Percentiles rank a stretch among this genome's conserved stretches.
These are phyloP conservation scores for Croton setiger DNA, from an alignment of 441 rosid species.

Conservation along the genomic window DNA sequence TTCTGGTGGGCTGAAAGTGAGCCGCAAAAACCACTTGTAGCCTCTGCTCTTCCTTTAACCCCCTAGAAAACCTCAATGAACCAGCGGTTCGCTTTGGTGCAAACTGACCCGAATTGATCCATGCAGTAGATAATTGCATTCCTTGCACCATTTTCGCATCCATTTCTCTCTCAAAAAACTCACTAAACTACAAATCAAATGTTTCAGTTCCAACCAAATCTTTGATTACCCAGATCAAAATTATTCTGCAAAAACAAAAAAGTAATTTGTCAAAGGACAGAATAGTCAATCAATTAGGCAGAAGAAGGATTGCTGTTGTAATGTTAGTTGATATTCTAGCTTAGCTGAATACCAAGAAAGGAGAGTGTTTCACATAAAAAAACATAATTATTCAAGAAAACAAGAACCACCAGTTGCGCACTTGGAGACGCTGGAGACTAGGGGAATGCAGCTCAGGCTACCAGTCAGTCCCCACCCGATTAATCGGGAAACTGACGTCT, in stretches of 20 bases:
- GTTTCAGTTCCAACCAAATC: neutral
- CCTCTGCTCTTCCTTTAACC: slow-evolving; percentile 36
- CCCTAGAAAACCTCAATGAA: slow-evolving; percentile 33
- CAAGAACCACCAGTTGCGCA: too few species aligned
- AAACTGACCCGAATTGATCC: slow-evolving; percentile 37
- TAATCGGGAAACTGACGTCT: too few species aligned
- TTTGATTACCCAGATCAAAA: neutral
- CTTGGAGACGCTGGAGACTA: too few species aligned
- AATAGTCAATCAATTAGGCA: too few species aligned
- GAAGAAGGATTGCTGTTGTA: too few species aligned
- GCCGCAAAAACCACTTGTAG: slow-evolving; percentile 37
- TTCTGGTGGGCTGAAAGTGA: slow-evolving; percentile 30
- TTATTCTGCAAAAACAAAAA: neutral
- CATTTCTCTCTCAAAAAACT: slow-evolving; percentile 28
- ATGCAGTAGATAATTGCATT: slow-evolving; percentile 38
- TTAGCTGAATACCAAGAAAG: too few species aligned
- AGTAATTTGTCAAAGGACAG: neutral
- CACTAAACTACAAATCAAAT: neutral
- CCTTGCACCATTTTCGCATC: slow-evolving; percentile 43
- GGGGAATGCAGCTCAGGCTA: too few species aligned
- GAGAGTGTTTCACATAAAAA: too few species aligned
- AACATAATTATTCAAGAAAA: too few species aligned
- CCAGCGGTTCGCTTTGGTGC: slow-evolving; percentile 24
- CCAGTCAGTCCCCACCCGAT: too few species aligned
- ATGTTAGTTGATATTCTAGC: too few species aligned